A percentile compares a stretch with the other conserved stretches of the same genome.
phyloP scores from a whole-genome alignment of 768 basidiomycete species.

The Leucosporidium yakuticum region DNA sequence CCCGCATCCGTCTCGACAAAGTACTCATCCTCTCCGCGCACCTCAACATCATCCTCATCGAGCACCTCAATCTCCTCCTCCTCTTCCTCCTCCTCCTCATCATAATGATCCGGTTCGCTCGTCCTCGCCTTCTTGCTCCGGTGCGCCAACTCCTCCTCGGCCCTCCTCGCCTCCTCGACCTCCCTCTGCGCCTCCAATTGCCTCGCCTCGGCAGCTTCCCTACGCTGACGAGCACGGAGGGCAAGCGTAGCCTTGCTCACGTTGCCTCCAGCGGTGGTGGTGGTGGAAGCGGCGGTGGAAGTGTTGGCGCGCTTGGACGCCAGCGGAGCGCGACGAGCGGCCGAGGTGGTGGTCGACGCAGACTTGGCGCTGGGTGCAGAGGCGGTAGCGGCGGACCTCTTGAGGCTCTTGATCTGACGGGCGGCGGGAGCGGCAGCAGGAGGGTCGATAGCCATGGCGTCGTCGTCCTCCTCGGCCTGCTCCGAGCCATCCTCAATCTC shows the following conservation, averaged over 20 bases:
- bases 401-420: conserved; percentile 3
- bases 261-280: conserved; percentile 1
- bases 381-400: conserved; percentile 2
- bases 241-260: conserved; percentile 8
- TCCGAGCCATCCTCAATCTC: conserved; percentile 19
- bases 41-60: conserved; percentile 44
- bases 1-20: conserved; percentile 44
- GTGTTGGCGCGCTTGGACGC: conserved; percentile 3
- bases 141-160: conserved; percentile 16
- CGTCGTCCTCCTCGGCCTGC: conserved; percentile 28
- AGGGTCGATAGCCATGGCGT: conserved; percentile 53
- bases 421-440: conserved; percentile 39
- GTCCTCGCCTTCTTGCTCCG: conserved; percentile 35
- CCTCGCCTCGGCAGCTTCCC: conserved; percentile 23
- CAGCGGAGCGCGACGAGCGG: conserved; percentile 8
- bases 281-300: conserved; percentile 4
- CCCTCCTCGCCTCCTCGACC: conserved; percentile 19
- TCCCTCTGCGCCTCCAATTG: conserved; percentile 10
- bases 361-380: background rate
- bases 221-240: conserved; percentile 11
- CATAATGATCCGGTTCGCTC: conserved; percentile 24
- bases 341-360: background rate
- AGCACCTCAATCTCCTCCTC: conserved; percentile 40
- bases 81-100: conserved; percentile 40
- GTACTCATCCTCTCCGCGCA: conserved; percentile 35